Base-by-base conservation (phyloP, 306 rosid genomes). In the Hylodesmum podocarpum region DNA sequence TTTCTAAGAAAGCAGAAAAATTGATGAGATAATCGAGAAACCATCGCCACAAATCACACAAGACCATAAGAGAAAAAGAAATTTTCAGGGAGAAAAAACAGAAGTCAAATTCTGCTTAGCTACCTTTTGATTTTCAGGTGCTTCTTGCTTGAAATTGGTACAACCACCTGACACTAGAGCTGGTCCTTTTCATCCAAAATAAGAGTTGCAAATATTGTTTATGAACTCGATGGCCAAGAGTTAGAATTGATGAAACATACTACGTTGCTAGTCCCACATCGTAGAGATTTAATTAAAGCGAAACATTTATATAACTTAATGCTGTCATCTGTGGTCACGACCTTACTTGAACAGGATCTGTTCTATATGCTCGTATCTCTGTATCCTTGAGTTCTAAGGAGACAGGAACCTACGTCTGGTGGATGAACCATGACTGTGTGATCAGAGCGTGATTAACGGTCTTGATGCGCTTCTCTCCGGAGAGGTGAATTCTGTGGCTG, bases 121-220 rank as follows among this genome's bases (percentile, higher is more conserved):
- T 16, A 49, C 55, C 10, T 47, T 80, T 43, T 83, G 62, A 84
- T 87, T 58, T 72, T 86, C 84, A 18, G 87, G 19, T n/a, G 87
- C 87, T 90, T 89, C 91, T 10, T 82, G 83, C 79, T 89, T 87
- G 78, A 89, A 89, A 80, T 89, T 91, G 51, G 88, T 87, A 63
- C 87, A 88, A 27, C 89, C 89, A 33, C 90, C 86, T 1, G 88
- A n/a, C 18, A 44, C 51, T 19, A 44, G 13, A 16, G 25, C 4
- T 8, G 25, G 15, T 49, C 55, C 55, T 49, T 49, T 49, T 49
- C 25, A 49, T 37, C 37, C 7, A 22, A 2, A 4, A 16, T 47
- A 1, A n/a, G 10, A n/a, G 24, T 47, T 47, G n/a, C 8, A 46
- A 46, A 46, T 4, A 46, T 46, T 46, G 14, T 46, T 3, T 41